A percentile compares a stretch with the other conserved stretches of the same genome.
phyloP scores from a whole-genome alignment of 306 rosid genomes.

The Comarum palustre region DNA sequence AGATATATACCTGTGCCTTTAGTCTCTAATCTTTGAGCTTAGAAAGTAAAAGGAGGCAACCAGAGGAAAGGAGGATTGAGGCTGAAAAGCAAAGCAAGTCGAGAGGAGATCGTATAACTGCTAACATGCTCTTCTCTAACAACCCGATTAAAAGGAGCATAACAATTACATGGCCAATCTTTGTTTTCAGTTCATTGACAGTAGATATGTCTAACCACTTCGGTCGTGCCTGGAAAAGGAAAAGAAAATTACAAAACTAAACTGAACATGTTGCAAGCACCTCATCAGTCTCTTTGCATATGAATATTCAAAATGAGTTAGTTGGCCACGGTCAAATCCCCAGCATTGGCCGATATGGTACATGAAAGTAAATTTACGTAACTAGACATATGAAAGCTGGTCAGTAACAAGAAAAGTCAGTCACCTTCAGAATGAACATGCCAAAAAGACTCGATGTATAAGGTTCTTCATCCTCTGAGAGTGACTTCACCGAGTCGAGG shows the following conservation, averaged over 20 bases:
- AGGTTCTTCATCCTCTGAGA: slow-evolving; percentile 39
- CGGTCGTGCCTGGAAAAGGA: slow-evolving; percentile 68
- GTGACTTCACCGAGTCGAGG: slow-evolving; percentile 47
- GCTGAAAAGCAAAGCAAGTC: slow-evolving; percentile 90
- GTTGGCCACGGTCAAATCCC: neutral
- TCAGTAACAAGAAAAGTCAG: neutral
- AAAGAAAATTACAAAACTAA: neutral
- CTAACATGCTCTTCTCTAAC: slow-evolving; percentile 80
- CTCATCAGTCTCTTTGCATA: neutral
- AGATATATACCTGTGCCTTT: neutral
- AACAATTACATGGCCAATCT: slow-evolving; percentile 91
- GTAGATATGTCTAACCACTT: slow-evolving; percentile 72
- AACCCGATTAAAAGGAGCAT: slow-evolving; percentile 91
- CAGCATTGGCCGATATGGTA: too few species aligned
- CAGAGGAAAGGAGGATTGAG: slow-evolving; percentile 74
- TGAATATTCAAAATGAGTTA: neutral
- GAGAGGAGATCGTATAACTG: slow-evolving; percentile 54
- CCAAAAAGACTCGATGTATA: slow-evolving; percentile 73
- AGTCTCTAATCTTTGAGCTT: slow-evolving; percentile 50
- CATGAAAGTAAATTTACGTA: neutral
- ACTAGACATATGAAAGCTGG: neutral
- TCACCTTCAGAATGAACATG: slow-evolving; percentile 76
- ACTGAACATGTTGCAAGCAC: neutral
- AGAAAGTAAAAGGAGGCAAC: slow-evolving; percentile 67
- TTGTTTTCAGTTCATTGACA: slow-evolving; percentile 82